These are phyloP conservation scores for Akebia trifoliata DNA, from an alignment of 164 flowering plant genomes.

Conservation along the genomic window DNA sequence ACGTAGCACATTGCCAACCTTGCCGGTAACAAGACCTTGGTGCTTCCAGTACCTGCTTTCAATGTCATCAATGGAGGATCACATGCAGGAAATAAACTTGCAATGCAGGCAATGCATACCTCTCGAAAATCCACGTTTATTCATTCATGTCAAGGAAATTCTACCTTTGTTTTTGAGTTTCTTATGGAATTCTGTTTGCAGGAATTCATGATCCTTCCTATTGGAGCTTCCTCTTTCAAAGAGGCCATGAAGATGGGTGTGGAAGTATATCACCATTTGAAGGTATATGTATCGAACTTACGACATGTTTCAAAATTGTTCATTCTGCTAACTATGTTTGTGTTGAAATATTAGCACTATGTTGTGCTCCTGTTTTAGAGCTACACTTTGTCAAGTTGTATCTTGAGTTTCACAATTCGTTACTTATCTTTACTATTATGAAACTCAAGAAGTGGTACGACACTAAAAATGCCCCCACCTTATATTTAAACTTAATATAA, in stretches of 20 bases:
- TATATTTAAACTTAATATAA: no score
- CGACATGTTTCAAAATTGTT: neutral
- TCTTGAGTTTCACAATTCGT: no score
- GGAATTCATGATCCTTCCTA: slow-evolving; percentile 94
- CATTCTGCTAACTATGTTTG: neutral
- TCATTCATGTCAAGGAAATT: neutral
- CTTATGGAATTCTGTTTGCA: slow-evolving; percentile 25
- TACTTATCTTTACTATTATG: no score
- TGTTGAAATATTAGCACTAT: neutral
- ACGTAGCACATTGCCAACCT: slow-evolving; percentile 90
- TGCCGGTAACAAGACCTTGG: slow-evolving; percentile 79
- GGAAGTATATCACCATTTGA: slow-evolving; percentile 87
- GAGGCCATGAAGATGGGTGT: slow-evolving; percentile 98
- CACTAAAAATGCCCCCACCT: no score
- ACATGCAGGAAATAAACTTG: slow-evolving; percentile 92
- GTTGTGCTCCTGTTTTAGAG: neutral
- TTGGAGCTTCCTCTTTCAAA: slow-evolving; percentile 77
- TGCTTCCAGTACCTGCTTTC: slow-evolving; percentile 93
- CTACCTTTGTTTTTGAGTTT: slow-evolving; percentile 3
- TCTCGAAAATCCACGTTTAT: neutral
- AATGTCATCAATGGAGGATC: slow-evolving; percentile 96
- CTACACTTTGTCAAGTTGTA: neutral
- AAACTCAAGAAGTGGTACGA: no score
- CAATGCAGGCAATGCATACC: slow-evolving; percentile 63
- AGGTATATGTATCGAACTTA: slow-evolving; percentile 32